phyloP scores from a whole-genome alignment of 2,329 filamentous ascomycete species.

The Aspergillus sergii region DNA sequence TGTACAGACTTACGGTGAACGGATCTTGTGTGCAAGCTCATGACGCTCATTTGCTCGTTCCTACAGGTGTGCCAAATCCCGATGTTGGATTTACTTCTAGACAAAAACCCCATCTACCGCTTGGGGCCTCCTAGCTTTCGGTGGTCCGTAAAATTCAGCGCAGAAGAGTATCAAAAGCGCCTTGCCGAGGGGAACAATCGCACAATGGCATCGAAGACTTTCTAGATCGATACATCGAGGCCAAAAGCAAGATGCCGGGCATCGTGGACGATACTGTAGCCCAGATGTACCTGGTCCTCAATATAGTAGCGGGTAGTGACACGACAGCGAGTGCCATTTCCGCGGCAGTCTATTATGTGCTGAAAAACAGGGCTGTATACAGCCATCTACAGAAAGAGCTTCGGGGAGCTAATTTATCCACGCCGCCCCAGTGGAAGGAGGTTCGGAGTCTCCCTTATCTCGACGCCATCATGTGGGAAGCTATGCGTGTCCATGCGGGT shows the following conservation, averaged over 20 bases:
- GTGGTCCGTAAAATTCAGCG: neutral
- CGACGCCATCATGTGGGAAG: constrained; percentile 32
- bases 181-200: neutral
- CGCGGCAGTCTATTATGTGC: constrained; percentile 34
- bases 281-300: constrained; percentile 31
- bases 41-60: neutral
- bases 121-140: constrained; percentile 22
- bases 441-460: constrained; percentile 30
- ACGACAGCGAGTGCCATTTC: constrained; percentile 37
- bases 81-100: constrained; percentile 21
- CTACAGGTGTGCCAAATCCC: constrained; percentile 27
- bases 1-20: neutral
- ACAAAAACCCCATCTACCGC: constrained; percentile 24
- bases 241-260: constrained; percentile 23
- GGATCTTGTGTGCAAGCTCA: neutral
- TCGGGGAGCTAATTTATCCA: constrained; percentile 41
- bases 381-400: constrained; percentile 51
- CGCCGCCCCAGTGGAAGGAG: constrained; percentile 29
- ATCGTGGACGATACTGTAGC: constrained; percentile 31
- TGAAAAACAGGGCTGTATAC: constrained; percentile 25
- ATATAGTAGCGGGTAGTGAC: constrained; percentile 38
- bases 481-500: constrained; percentile 28
- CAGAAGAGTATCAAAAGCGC: neutral
- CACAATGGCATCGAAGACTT: constrained; percentile 12
- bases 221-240: constrained; percentile 35